Base-by-base conservation (phyloP, 2,329 filamentous ascomycete genomes). In the Fusarium tjaetaba region DNA sequence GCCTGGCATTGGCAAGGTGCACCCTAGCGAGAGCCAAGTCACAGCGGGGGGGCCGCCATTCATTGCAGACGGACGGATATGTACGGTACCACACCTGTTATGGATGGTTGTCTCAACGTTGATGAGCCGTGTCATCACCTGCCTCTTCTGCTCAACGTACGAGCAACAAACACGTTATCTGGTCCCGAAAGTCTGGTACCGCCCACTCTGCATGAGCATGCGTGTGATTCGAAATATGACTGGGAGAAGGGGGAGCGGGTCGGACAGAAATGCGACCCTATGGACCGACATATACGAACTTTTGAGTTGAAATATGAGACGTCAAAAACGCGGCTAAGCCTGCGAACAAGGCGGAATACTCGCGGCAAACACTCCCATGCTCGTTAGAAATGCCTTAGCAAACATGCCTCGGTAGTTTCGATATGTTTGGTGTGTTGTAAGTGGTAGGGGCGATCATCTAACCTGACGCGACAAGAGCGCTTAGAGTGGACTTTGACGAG, bases 171-270 rank as follows among this genome's bases (percentile, higher is more conserved):
- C 48, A 61, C 61, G 48, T 57, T 71, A 46, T 71, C 72, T 73
- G 74, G 76, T 74, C 75, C 80, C 80, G 74, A 76, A 61, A 73
- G 70, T 77, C 68, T 76, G 80, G 79, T 79, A 79, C 76, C 78
- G 78, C 78, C 66, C 74, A 73, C 61, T 75, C 63, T 79, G 77
- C 77, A 79, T 79, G 65, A 77, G 55, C 59, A 73, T 69, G 66
- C 34, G 58, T 69, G 66, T 69, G 65, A 63, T 61, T 62, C 48
- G 61, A 71, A 55, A 73, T 70, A 59, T 66, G 71, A 67, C 69
- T 74, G 59, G 55, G 36, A 64, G 65, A 73, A 55, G 43, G 56
- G 57, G 61, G 59, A 46, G 61, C 53, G 65, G 48, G 61, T 68
- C 48, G 62, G 49, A 68, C 51, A 52, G 59, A 58, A 70, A 65